Conservation (phyloP, 352 stramenopile species). For the Blastocystis sp. region DNA sequence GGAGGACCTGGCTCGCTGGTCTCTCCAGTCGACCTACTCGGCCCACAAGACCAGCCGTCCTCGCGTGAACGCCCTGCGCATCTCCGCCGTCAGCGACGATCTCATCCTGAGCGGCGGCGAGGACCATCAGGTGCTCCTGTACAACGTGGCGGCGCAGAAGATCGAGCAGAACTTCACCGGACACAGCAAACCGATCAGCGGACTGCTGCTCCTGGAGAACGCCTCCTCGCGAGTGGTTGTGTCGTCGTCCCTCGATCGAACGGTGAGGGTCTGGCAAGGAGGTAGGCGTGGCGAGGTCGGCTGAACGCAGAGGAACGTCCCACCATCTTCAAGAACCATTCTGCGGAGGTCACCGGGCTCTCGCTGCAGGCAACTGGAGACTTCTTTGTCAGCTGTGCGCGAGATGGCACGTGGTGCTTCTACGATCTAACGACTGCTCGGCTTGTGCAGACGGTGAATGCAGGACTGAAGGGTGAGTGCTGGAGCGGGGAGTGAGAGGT, state of each 20-base stretch:
- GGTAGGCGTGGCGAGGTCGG: slow-evolving; percentile 13
- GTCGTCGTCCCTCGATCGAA: slow-evolving; percentile 75
- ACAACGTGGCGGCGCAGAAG: slow-evolving; percentile 66
- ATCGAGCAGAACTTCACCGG: slow-evolving; percentile 73
- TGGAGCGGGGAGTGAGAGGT: background rate
- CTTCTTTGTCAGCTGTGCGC: slow-evolving; percentile 74
- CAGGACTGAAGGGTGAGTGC: background rate
- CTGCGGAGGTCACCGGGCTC: slow-evolving; percentile 67
- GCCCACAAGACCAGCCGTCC: slow-evolving; percentile 69
- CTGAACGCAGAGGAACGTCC: slow-evolving; percentile 45
- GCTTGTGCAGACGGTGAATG: slow-evolving; percentile 38
- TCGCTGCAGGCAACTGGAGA: slow-evolving; percentile 77
- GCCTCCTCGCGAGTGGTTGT: slow-evolving; percentile 72
- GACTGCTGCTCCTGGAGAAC: slow-evolving; percentile 71
- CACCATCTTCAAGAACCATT: slow-evolving; percentile 23
- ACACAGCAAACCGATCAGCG: slow-evolving; percentile 78
- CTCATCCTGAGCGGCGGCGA: slow-evolving; percentile 68
- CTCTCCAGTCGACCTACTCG: slow-evolving; percentile 61
- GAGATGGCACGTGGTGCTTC: slow-evolving; percentile 78
- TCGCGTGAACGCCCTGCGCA: slow-evolving; percentile 67
- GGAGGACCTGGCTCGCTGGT: slow-evolving; percentile 61
- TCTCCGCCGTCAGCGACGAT: slow-evolving; percentile 47
- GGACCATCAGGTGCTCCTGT: slow-evolving; percentile 71
- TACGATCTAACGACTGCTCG: slow-evolving; percentile 70
- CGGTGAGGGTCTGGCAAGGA: slow-evolving; percentile 64